These are phyloP conservation scores for Dillenia suffruticosa DNA, from an alignment of 164 flowering plant genomes.

Conservation along the genomic window DNA sequence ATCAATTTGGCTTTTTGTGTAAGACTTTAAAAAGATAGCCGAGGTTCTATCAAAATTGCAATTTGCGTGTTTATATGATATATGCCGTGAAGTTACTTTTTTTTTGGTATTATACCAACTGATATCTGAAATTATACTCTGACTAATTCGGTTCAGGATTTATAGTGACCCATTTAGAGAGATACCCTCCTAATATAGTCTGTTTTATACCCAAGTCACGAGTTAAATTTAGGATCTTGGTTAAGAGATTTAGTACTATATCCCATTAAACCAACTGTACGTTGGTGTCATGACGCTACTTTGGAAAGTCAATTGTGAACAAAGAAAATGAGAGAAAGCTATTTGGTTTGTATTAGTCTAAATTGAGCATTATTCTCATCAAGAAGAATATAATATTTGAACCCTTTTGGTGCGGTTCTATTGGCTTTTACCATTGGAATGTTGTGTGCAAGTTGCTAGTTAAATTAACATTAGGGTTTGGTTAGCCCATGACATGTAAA, in stretches of 20 bases:
- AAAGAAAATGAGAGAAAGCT: constrained; percentile 10
- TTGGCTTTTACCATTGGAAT: constrained; percentile 27
- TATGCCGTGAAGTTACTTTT: neutral
- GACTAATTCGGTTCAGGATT: too few relatives aligned
- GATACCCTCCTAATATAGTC: too few relatives aligned
- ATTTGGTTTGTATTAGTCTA: constrained; percentile 14
- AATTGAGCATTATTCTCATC: constrained; percentile 8
- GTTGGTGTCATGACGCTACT: too few relatives aligned
- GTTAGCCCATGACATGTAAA: constrained; percentile 32
- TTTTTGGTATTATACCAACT: too few relatives aligned
- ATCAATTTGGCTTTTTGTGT: constrained; percentile 10
- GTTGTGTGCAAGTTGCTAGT: constrained; percentile 22
- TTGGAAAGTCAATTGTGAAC: constrained; percentile 6
- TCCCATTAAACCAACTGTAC: too few relatives aligned
- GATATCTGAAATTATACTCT: too few relatives aligned
- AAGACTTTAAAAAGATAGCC: constrained; percentile 18
- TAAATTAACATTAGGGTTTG: constrained; percentile 16
- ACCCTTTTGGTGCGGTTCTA: constrained; percentile 22
- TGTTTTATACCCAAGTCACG: too few relatives aligned
- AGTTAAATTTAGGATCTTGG: too few relatives aligned
- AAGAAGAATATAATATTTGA: constrained; percentile 16
- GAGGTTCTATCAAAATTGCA: constrained; percentile 2
- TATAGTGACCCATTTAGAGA: too few relatives aligned
- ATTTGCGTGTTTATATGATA: too few relatives aligned
- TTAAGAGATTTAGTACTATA: too few relatives aligned